phyloP scores from a whole-genome alignment of 2,329 filamentous ascomycete genomes.

The Corynespora cassiicola region DNA sequence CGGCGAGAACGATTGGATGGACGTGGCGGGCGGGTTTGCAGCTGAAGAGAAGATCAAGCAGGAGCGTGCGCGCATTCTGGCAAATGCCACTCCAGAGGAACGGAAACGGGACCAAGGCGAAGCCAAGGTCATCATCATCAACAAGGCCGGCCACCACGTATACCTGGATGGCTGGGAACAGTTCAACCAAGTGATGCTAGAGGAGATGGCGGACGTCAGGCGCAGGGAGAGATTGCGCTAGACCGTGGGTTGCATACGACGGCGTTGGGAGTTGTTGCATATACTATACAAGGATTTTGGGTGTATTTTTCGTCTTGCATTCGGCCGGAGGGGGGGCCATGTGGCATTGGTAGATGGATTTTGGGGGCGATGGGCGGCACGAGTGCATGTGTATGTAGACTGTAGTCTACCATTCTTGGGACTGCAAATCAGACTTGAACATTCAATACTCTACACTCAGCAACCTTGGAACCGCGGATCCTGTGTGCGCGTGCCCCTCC shows the following conservation, averaged over 20 bases:
- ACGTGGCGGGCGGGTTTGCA: constrained; percentile 82
- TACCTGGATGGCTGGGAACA: constrained; percentile 75
- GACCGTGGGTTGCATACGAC: background rate
- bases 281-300: too few species aligned
- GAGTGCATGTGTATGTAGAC: constrained; percentile 3
- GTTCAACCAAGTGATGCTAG: constrained; percentile 70
- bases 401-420: too few species aligned
- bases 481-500: too few species aligned
- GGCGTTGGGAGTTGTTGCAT: background rate
- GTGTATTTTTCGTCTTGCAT: too few species aligned
- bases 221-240: constrained; percentile 37
- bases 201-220: constrained; percentile 71
- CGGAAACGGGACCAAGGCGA: constrained; percentile 75
- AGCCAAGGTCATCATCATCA: constrained; percentile 81
- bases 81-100: constrained; percentile 71
- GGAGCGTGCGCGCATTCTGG: constrained; percentile 66
- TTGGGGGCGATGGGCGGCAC: constrained; percentile 1
- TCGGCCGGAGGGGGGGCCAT: too few species aligned
- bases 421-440: too few species aligned
- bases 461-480: too few species aligned
- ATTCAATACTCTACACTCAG: too few species aligned
- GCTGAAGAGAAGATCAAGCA: constrained; percentile 80
- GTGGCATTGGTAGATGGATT: too few species aligned
- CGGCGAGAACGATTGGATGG: constrained; percentile 99
- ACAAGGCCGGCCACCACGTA: constrained; percentile 73